Evolutionary conservation across 192 early-diverging fungal species (phyloP), one percentile per base, ranked within the genome.

Genomic region (Rhizophagus clarus): DNA sequence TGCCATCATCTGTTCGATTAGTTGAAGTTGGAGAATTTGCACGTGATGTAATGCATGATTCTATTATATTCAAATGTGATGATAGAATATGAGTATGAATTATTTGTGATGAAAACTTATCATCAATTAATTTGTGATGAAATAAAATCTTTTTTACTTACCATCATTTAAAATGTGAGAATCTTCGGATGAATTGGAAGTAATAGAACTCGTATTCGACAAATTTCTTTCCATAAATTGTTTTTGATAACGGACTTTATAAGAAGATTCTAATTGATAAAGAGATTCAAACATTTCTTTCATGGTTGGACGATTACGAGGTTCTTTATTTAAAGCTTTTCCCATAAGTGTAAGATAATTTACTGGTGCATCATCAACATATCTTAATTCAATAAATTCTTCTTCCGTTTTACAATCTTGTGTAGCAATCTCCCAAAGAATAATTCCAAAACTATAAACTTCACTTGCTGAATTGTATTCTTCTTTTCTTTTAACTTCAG

Each of bases 391-490:
- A 26, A 28, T 29, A 3, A 20, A 64, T 10, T 28, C 26, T 1
- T 64, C 12, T 28, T 26, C 28, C 3, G n/a, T 14, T 29, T 12
- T 26, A 24, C 9, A 64, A 22, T 64, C 28, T 24, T 64, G n/a
- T 11, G 63, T 64, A 14, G 63, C 63, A 29, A 64, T 64, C 4
- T 64, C 63, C 63, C 63, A 64, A 28, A 64, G 28, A 64, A 64
- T 64, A 64, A 64, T 6, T 0, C 24, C 63, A 64, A 64, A 64
- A 14, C 26, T 64, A 64, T 64, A 64, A 64, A 64, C 28, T 26
- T 64, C 63, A 29, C 63, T 64, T 11, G 63, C 63, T 64, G n/a
- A 15, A 28, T 26, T 64, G 14, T 64, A 64, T 11, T 64, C 14
- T 2, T 24, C 62, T 10, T 12, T 12, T n/a, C 2, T 3, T 26